Evolutionary conservation across 1,284 basidiomycete species (phyloP).

Genomic region (Melampsora americana): DNA sequence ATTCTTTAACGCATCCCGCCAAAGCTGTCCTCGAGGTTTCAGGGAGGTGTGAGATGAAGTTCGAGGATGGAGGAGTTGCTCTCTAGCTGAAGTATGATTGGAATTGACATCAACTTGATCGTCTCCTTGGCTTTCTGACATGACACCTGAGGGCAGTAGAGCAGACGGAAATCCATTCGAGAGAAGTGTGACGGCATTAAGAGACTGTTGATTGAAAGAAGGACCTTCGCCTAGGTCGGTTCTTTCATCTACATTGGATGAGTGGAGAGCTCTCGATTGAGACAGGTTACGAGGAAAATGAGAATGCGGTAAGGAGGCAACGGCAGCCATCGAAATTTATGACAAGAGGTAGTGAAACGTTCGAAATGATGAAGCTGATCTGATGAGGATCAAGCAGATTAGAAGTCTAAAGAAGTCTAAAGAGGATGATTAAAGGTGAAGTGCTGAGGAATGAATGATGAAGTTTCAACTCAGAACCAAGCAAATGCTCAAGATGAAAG

Average conservation of each 20-base stretch:
- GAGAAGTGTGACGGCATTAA: neutral
- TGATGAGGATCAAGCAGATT: too few relatives aligned
- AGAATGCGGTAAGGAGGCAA: constrained; percentile 9
- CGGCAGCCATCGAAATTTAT: neutral
- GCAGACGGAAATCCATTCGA: neutral
- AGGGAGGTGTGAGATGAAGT: neutral
- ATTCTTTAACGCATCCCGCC: constrained; percentile 19
- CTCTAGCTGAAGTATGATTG: neutral
- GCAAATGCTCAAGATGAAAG: too few relatives aligned
- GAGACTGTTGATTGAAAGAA: neutral
- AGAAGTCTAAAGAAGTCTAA: too few relatives aligned
- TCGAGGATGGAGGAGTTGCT: constrained; percentile 2
- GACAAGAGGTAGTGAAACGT: too few relatives aligned
- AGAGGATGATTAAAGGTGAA: too few relatives aligned
- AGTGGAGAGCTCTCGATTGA: constrained; percentile 4
- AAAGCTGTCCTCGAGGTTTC: constrained; percentile 17
- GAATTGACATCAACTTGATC: neutral
- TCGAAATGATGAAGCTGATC: too few relatives aligned
- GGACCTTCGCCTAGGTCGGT: neutral
- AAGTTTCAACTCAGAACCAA: too few relatives aligned
- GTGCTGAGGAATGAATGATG: too few relatives aligned
- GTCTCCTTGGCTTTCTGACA: neutral
- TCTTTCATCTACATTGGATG: neutral
- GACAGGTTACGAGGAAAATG: constrained; percentile 19
- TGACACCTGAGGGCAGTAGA: neutral